Base-by-base conservation (phyloP, 2,329 filamentous ascomycete species). In the Ophiostoma angusticollis region DNA sequence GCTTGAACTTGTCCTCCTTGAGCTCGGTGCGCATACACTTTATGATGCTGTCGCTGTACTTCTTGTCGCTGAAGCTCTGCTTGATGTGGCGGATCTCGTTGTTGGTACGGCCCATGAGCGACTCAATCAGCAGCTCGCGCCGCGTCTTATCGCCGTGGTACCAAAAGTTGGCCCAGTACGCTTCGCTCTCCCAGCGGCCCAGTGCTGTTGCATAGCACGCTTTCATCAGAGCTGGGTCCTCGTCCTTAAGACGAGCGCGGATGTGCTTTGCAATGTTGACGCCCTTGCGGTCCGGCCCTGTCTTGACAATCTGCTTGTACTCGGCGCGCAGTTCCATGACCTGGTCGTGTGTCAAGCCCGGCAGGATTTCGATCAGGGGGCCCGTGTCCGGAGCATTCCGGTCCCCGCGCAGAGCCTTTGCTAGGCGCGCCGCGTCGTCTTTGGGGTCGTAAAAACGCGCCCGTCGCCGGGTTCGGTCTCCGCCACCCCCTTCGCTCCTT, bases 121-220 rank as follows among this genome's bases (percentile, higher is more conserved):
- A 76, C 60, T 98, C 91, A 51, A 96, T 95, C 38, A 98, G 72
- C 25, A 98, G 68, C 58, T 96, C 89, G 6, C 87, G 76, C 3
- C 85, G 73, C 7, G 79, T 84, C 51, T 80, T 83, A 58, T 89
- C 82, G 27, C 80, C 79, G 55, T 95, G 89, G 61, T 95, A 96
- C 79, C 86, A 96, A 59, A 85, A 94, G 58, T 95, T 96, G 43
- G 89, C 86, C 87, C 91, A 98, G 67, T 94, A 94, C 0, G 85
- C 84, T 58, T 98, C 91, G 49, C 78, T 80, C 62, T 95, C 91
- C 79, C 86, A 96, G 37, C 73, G 72, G 9, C 91, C 91, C 0
- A 96, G 72, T 0, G 89, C 86, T 3, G 84, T 87, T 4, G 87
- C 78, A 57, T 96, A 95, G 53, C 81, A 86, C 6, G 83, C 82